Conservation (phyloP, 2,329 filamentous ascomycete genomes). For the Fusarium sp. region DNA sequence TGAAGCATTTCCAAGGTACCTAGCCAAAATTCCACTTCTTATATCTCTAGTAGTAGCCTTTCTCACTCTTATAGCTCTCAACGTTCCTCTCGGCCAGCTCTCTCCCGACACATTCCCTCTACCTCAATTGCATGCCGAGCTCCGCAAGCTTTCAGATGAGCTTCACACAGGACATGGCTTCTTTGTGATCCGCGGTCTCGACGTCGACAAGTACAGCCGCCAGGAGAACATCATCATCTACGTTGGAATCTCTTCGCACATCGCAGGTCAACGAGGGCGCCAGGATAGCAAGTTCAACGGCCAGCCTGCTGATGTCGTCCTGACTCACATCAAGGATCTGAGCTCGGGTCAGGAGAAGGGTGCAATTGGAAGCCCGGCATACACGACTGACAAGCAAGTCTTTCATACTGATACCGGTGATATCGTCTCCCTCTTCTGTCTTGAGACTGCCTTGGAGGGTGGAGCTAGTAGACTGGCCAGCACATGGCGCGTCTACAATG, state of each 20-base stretch:
- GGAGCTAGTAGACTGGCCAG: slow-evolving; percentile 69
- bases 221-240: slow-evolving; percentile 72
- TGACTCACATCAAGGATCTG: slow-evolving; percentile 68
- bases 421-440: slow-evolving; percentile 67
- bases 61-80: slow-evolving; percentile 10
- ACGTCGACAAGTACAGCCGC: slow-evolving; percentile 62
- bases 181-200: slow-evolving; percentile 69
- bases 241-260: slow-evolving; percentile 68
- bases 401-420: slow-evolving; percentile 73
- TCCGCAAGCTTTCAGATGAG: slow-evolving; percentile 65
- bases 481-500: slow-evolving; percentile 71
- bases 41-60: accelerated
- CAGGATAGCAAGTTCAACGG: slow-evolving; percentile 63
- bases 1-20: slow-evolving; percentile 26
- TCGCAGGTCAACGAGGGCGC: slow-evolving; percentile 65
- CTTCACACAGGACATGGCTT: slow-evolving; percentile 71
- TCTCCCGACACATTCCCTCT: slow-evolving; percentile 66
- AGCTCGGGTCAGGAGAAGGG: slow-evolving; percentile 50
- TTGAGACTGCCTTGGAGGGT: slow-evolving; percentile 63
- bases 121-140: slow-evolving; percentile 60
- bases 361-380: slow-evolving; percentile 65
- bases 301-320: slow-evolving; percentile 62
- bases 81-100: slow-evolving; percentile 46
- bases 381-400: slow-evolving; percentile 69
- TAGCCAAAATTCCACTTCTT: accelerated